Evolutionary conservation across 1,284 basidiomycete genomes (phyloP), one percentile per base, ranked within the genome.

Genomic region (Abortiporus biennis): DNA sequence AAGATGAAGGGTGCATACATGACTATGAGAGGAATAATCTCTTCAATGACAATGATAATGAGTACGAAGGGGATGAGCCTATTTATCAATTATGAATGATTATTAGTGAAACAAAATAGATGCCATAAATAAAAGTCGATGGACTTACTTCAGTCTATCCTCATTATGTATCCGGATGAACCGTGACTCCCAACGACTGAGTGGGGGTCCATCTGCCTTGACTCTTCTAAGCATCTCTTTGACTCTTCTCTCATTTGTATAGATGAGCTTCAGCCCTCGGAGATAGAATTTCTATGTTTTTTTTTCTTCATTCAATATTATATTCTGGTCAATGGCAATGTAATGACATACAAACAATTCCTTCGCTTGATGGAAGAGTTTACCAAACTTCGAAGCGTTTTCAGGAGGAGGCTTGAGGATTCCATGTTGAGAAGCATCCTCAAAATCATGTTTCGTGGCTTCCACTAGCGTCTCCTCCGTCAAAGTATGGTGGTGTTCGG

Each of bases 1-100:
- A 93, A 76, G 64, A 92, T 74, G 54, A 76, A 78, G 1, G 90
- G 90, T n/a, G 79, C 82, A 58, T 89, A 93, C 49, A 93, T 77
- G 22, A 89, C 89, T 46, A 92, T 76, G 46, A 93, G 71, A 8
- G 90, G 90, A 45, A 93, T 76, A 34, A 88, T 62, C 61, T 93
- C 90, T 59, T 93, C 90, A 3, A 89, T 64, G 16, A 91, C 64
- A 22, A 89, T 59, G 31, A 90, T 70, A 44, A 91, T 81, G 49
- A 88, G 56, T 9, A 90, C 56, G 65, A 93, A 93, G 0, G 91
- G 87, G 1, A 91, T 68, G 33, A 93, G 72, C 65, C 89, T 92
- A 51, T 33, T n/a, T 9, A 9, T n/a, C 27, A 9, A 45, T n/a
- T 15, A 21, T 13, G 29, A 24, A n/a, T 19, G 19, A 11, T 17